Evolutionary conservation across 805 yeast genomes (phyloP), one percentile per base, ranked within the genome.

Genomic region (Sugiyamaella floridensis): DNA sequence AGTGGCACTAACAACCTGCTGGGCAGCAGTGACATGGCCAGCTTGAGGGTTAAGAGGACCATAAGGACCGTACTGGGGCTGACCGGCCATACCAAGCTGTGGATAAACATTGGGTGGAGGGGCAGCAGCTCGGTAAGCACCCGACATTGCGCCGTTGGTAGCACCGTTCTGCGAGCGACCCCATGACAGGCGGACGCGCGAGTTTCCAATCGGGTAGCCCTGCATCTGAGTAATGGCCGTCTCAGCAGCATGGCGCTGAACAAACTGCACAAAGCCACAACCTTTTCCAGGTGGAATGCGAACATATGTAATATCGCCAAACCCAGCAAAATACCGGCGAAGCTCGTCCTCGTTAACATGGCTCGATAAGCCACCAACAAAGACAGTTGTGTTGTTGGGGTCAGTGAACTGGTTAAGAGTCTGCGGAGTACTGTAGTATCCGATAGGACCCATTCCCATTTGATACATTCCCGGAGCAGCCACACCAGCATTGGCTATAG

Each of bases 251-350:
- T 81, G 80, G 53, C 96, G 75, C 50, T 83, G 80, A 42, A 81
- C 79, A 66, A 79, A 89, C 67, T 87, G 95, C 50, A 89, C 89
- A 70, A 90, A 89, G 0, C 96, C 96, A 70, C 96, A 88, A 56
- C 86, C 86, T 57, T 83, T 83, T 11, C 87, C 92, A 5, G 82
- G 78, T 4, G 95, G 95, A 49, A 85, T 73, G 45, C 81, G 75
- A 18, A 79, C 71, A 45, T 79, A 81, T 14, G 69, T 70, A 50
- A 89, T 79, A 43, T 73, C 73, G 4, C 97, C 97, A 69, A 88
- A 89, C 32, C 71, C 73, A 15, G 76, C 70, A 67, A 89, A 89
- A 58, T 89, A 77, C 54, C 78, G 78, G 40, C 67, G 61, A 45
- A 89, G 70, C 50, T 78, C 80, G 9, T 78, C 80, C 59, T 80